Conservation (phyloP, 106 monocot species). For the Allium fistulosum region DNA sequence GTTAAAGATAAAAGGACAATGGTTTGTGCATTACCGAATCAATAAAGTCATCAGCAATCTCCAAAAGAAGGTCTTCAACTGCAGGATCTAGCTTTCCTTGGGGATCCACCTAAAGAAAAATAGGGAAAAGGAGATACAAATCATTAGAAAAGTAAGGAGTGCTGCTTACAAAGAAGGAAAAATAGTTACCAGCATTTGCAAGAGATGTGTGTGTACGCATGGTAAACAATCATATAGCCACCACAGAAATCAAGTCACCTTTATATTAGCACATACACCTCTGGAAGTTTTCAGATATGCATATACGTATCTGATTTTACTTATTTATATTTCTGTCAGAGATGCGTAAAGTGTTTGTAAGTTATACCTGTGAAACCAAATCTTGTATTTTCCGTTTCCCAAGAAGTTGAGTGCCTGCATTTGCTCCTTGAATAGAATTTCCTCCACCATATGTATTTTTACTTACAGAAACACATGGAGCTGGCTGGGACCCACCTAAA, state of each 20-base stretch:
- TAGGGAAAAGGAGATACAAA: background rate
- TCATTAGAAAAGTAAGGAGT: background rate
- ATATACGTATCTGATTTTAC: no score
- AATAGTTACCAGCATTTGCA: no score
- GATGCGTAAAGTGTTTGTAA: background rate
- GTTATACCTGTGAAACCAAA: conserved; percentile 79
- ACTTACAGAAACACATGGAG: conserved; percentile 35
- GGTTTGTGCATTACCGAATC: conserved; percentile 46
- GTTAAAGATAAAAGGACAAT: no score
- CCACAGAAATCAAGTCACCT: no score
- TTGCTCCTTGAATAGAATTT: conserved; percentile 66
- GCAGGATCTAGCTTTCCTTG: conserved; percentile 69
- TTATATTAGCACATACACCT: no score
- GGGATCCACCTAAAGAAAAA: conserved; percentile 67
- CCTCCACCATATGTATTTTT: conserved; percentile 31
- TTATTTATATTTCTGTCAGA: no score
- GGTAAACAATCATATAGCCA: no score
- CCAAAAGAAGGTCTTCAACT: conserved; percentile 83
- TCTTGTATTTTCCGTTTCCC: conserved; percentile 96
- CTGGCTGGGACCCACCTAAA: conserved; percentile 57
- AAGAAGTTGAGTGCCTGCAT: conserved; percentile 56
- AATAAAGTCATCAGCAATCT: conserved; percentile 91
- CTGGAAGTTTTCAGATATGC: no score
- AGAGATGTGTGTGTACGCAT: no score
- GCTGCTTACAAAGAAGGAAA: background rate